Percentiles rank a stretch among this genome's conserved stretches.
phyloP scores from a whole-genome alignment of 768 basidiomycete species.

The Russula griseocarnosa region DNA sequence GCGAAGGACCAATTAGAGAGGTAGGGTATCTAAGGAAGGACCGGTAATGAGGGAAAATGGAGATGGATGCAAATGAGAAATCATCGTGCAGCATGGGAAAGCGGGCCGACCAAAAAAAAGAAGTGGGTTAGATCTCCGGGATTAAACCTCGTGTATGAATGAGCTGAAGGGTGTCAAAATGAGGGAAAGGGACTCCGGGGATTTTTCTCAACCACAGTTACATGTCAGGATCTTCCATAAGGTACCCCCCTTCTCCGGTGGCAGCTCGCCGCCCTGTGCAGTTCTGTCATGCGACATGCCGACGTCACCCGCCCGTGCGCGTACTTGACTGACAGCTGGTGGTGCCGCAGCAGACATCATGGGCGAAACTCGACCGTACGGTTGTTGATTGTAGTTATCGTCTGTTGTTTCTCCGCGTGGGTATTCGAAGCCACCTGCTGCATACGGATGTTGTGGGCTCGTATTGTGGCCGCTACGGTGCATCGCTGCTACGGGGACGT shows the following conservation, averaged over 20 bases:
- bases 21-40: slow-evolving; percentile 26
- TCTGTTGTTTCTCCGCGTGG: slow-evolving; percentile 41
- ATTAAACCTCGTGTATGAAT: slow-evolving; percentile 20
- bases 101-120: slow-evolving; percentile 1
- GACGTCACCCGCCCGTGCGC: slow-evolving; percentile 64
- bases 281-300: slow-evolving; percentile 60
- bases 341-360: slow-evolving; percentile 75
- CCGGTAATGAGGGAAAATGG: not conserved
- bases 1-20: slow-evolving; percentile 16
- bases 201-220: slow-evolving; percentile 54
- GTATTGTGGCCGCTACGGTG: slow-evolving; percentile 42
- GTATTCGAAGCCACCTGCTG: slow-evolving; percentile 63
- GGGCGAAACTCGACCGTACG: slow-evolving; percentile 75
- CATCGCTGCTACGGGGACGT: slow-evolving; percentile 58
- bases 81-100: slow-evolving; percentile 10
- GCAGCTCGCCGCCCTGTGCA: slow-evolving; percentile 53
- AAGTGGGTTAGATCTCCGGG: slow-evolving; percentile 19
- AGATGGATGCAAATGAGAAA: not conserved
- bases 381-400: slow-evolving; percentile 56
- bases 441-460: slow-evolving; percentile 65
- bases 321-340: slow-evolving; percentile 68
- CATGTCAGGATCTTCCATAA: slow-evolving; percentile 73
- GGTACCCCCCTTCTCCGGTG: slow-evolving; percentile 46
- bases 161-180: not conserved
- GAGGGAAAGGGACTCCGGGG: not conserved